Evolutionary conservation across 2,329 filamentous ascomycete species (phyloP), one percentile per base, ranked within the genome.

Genomic region (Drechslerella stenobrocha): DNA sequence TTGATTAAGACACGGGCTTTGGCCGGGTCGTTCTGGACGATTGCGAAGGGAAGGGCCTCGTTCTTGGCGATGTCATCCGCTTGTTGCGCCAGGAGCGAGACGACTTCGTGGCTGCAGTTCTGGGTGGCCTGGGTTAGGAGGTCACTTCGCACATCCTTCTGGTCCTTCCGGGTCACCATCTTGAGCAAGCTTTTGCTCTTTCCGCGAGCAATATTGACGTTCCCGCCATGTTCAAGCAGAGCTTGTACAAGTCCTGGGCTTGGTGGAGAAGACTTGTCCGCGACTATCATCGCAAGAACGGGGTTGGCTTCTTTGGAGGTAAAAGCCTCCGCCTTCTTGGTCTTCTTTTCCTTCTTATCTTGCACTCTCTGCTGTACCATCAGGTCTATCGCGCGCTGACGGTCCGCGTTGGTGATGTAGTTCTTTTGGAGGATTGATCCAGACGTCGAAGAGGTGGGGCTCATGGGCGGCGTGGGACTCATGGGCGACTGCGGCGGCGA

Each of bases 161-260:
- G 50, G 22, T 52, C 50, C 22, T 37, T 28, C 23, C 50, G 34
- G 20, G 35, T 52, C 35, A 52, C 35, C 35, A 40, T 52, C 22
- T 52, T 52, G 50, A 52, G 24, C 11, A 52, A 52, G n/a, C 50
- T 52, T 22, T 52, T 52, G 22, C 50, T 52, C 50, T 52, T 52
- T 35, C 20, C 34, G 15, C 34, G 32, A 52, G 50, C 50, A 24
- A 52, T 42, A 18, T 35, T 52, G 24, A 52, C 50, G 34, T 52
- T 52, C 7, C 32, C 50, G 13, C 50, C 50, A 24, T 52, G 23
- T 18, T 44, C 50, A n/a, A 52, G 32, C 32, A 52, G 22, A 6
- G 34, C 50, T 42, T 52, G 50, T 22, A 52, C 50, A 11, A 52
- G 50, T n/a, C 50, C 50, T 28, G 50, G 34, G 22, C 34, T 42